phyloP scores from a whole-genome alignment of 2,329 filamentous ascomycete species.

The Nemania diffusa region DNA sequence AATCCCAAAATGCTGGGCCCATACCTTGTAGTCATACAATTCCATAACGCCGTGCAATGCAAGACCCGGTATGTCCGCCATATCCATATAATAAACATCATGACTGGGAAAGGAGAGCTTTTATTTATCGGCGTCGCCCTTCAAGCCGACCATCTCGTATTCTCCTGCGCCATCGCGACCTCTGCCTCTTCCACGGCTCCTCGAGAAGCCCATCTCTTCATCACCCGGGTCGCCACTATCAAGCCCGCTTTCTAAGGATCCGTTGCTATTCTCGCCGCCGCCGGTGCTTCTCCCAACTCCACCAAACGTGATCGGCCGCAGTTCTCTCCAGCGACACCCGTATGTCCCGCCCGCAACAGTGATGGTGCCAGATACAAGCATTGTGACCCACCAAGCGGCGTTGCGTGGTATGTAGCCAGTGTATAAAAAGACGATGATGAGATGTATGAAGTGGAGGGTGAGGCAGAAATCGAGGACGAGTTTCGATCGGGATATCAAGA shows the following conservation, averaged over 20 bases:
- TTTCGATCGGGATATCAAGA: constrained; percentile 88
- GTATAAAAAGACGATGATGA: constrained; percentile 81
- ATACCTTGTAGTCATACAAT: constrained; percentile 38
- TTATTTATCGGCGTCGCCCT: constrained; percentile 48
- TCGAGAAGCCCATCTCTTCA: constrained; percentile 62
- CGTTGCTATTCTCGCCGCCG: constrained; percentile 50
- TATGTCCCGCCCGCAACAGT: constrained; percentile 78
- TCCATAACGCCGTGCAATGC: constrained; percentile 39
- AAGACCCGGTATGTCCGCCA: constrained; percentile 25
- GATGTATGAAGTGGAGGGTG: constrained; percentile 85
- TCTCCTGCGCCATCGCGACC: constrained; percentile 66
- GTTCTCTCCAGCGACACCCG: constrained; percentile 90
- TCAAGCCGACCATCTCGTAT: constrained; percentile 73
- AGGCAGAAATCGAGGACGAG: constrained; percentile 94
- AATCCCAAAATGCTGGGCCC: neutral
- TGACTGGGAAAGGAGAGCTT: neutral
- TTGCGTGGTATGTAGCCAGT: constrained; percentile 79
- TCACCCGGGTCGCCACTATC: constrained; percentile 42
- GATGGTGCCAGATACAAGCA: constrained; percentile 58
- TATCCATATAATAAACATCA: constrained; percentile 34
- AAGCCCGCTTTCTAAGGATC: constrained; percentile 36
- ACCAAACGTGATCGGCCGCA: constrained; percentile 89
- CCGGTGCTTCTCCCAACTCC: constrained; percentile 58
- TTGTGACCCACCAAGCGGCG: constrained; percentile 84
- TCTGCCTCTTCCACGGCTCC: constrained; percentile 63